Percentiles rank a stretch among this genome's conserved stretches.
Evolutionary conservation across 495 filamentous ascomycete genomes (phyloP).

Genomic region (Cetradonia linearis): DNA sequence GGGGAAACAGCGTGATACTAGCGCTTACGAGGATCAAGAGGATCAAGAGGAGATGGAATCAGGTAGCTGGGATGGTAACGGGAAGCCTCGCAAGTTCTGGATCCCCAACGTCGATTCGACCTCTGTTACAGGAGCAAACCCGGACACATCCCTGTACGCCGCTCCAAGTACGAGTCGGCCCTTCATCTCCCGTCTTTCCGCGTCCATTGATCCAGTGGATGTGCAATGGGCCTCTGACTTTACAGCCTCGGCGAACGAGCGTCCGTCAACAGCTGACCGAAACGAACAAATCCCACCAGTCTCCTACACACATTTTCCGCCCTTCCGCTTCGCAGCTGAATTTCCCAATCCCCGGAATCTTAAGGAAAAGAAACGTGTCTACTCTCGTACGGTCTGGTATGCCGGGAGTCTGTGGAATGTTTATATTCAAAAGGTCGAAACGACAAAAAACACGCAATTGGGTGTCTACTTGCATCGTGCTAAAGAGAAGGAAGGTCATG

Average conservation of each 20-base stretch:
- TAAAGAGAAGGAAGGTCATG: slow-evolving; percentile 44
- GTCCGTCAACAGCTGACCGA: slow-evolving; percentile 29
- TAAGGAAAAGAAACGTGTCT: slow-evolving; percentile 52
- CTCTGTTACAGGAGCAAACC: slow-evolving; percentile 45
- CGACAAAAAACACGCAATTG: slow-evolving; percentile 43
- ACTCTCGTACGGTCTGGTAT: slow-evolving; percentile 53
- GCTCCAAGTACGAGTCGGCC: slow-evolving; percentile 22
- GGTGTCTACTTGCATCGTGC: slow-evolving; percentile 53
- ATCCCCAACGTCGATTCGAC: slow-evolving; percentile 49
- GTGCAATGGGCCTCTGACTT: slow-evolving; percentile 43
- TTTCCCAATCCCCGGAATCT: slow-evolving; percentile 45
- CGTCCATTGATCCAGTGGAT: slow-evolving; percentile 39
- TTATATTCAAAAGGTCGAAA: slow-evolving; percentile 51
- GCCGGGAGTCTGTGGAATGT: slow-evolving; percentile 52
- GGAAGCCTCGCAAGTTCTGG: slow-evolving; percentile 45
- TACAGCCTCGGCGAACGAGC: slow-evolving; percentile 31
- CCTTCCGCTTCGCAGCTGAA: slow-evolving; percentile 50
- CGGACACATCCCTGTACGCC: slow-evolving; percentile 35
- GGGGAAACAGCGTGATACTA: slow-evolving; percentile 33
- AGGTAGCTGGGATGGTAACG: slow-evolving; percentile 43
- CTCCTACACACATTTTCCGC: slow-evolving; percentile 45
- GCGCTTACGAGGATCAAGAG: slow-evolving; percentile 19
- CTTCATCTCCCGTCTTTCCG: slow-evolving; percentile 32
- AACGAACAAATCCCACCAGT: slow-evolving; percentile 29
- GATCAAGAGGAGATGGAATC: slow-evolving; percentile 32